Evolutionary conservation across 805 yeast species (phyloP).

Genomic region (Yamadazyma ubonensis): DNA sequence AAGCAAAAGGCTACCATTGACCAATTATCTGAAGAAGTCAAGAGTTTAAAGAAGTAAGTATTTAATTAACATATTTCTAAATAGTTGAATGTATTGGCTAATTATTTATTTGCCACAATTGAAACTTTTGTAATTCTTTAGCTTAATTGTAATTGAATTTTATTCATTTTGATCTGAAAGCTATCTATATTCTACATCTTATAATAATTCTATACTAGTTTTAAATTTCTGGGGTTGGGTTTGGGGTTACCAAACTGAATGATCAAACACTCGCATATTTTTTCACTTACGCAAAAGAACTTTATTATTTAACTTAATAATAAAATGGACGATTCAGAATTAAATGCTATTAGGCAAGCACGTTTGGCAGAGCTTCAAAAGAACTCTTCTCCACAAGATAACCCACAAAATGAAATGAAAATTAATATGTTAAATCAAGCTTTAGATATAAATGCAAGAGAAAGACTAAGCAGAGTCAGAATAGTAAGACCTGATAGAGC

Average conservation of each 20-base stretch:
- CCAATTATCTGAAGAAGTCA: constrained; percentile 50
- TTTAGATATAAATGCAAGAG: constrained; percentile 80
- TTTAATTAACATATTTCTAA: not conserved
- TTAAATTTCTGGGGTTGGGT: not conserved
- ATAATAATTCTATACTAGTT: too few relatives aligned
- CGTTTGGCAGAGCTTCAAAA: constrained; percentile 79
- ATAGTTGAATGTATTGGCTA: not conserved
- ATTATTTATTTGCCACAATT: not conserved
- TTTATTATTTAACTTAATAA: constrained; percentile 5
- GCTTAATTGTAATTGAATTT: too few relatives aligned
- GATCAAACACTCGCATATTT: constrained; percentile 3
- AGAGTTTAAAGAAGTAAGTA: constrained; percentile 45
- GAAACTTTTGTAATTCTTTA: too few relatives aligned
- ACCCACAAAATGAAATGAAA: constrained; percentile 38
- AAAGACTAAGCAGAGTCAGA: constrained; percentile 79
- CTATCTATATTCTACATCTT: too few relatives aligned
- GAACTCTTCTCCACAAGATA: constrained; percentile 27
- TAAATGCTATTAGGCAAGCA: constrained; percentile 91
- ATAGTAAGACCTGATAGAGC: constrained; percentile 93
- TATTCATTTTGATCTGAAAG: too few relatives aligned
- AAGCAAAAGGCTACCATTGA: constrained; percentile 64
- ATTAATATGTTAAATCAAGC: constrained; percentile 58
- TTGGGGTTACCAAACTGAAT: not conserved
- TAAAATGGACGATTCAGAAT: constrained; percentile 79
- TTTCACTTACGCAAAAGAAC: too few relatives aligned